Evolutionary conservation across 2,329 filamentous ascomycete genomes (phyloP), one percentile per base, ranked within the genome.

Genomic region (Colletotrichum higginsianum): DNA sequence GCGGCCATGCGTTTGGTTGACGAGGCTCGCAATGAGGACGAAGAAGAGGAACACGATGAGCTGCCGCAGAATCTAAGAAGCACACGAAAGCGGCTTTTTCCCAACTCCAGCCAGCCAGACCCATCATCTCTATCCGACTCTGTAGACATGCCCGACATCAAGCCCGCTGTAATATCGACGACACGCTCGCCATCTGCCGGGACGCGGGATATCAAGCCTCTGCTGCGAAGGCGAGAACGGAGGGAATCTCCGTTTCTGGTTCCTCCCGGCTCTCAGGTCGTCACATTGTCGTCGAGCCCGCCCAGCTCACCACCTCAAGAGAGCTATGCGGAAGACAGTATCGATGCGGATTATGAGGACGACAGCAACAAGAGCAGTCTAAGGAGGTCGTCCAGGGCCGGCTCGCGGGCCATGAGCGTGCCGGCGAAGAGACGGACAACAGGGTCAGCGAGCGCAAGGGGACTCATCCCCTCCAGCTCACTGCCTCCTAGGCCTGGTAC

Each of bases 1-100:
- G 84, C 84, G 64, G 82, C 79, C 13, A 86, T 86, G 81, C 80
- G 80, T 38, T 83, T 77, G 38, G 74, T 86, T 1, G 85, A 86
- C 30, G 78, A 79, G 2, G 79, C 75, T 2, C 78, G 75, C 18
- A 74, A 78, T 26, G 77, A 78, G 21, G 77, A 79, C 38, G 70
- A 42, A n/a, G 71, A 74, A 8, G 72, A 16, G 13, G 30, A 23
- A 78, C 30, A 11, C 8, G 78, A 75, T 50, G 74, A 77, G 44
- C 75, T 75, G 40, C 60, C 47, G 15, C 42, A 13, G 6, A 38
- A 49, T 3, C 35, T 62, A 8, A n/a, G 26, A 6, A 61, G 26
- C 18, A 60, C 65, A 2, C 69, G 62, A 38, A 74, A 74, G 50
- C 76, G 66, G 4, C 70, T 82, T 6, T 82, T 82, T n/a, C 78